Evolutionary conservation across 1,284 basidiomycete genomes (phyloP).

Genomic region (Cutaneotrichosporon sp.): DNA sequence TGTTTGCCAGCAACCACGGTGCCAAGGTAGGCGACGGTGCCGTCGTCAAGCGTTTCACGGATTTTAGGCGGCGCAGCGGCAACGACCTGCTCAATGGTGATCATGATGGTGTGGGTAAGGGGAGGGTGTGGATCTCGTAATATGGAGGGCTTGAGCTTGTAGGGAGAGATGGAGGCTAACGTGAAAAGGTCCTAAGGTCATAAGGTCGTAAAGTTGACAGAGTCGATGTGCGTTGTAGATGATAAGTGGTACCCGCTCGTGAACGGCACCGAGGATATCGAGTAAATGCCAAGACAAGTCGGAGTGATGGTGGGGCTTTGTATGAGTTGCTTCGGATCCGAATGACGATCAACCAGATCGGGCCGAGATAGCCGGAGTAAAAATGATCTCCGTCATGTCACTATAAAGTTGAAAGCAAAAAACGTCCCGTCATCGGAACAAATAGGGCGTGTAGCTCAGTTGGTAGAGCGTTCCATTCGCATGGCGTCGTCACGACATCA

Average conservation of each 20-base stretch:
- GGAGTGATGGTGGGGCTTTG: neutral
- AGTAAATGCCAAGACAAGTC: neutral
- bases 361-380: neutral
- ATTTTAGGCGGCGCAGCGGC: conserved; percentile 17
- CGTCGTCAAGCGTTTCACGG: conserved; percentile 23
- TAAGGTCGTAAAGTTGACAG: too few relatives aligned
- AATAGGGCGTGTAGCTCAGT: conserved; percentile 14
- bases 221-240: too few relatives aligned
- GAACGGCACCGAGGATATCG: neutral
- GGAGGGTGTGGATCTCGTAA: neutral
- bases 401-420: neutral
- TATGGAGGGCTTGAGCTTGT: neutral
- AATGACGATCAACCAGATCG: neutral
- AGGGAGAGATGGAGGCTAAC: neutral
- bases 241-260: too few relatives aligned
- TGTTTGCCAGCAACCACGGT: conserved; percentile 14
- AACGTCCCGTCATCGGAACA: neutral
- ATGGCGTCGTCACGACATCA: neutral
- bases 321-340: neutral
- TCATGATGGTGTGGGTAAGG: conserved; percentile 3
- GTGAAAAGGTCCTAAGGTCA: neutral
- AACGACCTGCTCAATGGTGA: conserved; percentile 21
- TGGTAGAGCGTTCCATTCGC: conserved; percentile 13
- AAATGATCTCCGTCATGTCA: neutral
- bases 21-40: conserved; percentile 17